Percentiles rank a stretch among this genome's conserved stretches.
Evolutionary conservation across 108 stramenopile genomes (phyloP).

Genomic region (Skeletonema costatum): DNA sequence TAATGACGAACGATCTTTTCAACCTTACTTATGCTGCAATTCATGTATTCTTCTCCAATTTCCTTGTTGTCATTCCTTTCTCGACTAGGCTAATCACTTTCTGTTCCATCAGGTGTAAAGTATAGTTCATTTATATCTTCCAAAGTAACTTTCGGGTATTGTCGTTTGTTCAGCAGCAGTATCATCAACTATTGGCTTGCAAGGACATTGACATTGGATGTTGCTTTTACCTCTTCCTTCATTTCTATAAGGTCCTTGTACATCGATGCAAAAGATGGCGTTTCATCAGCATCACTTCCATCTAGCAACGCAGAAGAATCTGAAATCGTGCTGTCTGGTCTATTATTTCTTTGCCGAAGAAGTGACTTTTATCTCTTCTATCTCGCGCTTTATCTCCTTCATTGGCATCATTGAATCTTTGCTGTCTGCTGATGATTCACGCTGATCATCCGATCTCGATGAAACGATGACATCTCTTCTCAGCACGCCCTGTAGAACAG

Average conservation of each 20-base stretch:
- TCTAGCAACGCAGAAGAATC: background rate
- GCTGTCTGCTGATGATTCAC: background rate
- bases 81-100: slow-evolving; percentile 59
- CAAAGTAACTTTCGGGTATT: background rate
- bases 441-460: slow-evolving; percentile 6
- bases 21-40: slow-evolving; percentile 44
- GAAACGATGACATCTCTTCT: slow-evolving; percentile 35
- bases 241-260: slow-evolving; percentile 26
- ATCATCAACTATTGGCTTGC: background rate
- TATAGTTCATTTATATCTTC: background rate
- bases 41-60: slow-evolving; percentile 53
- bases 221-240: slow-evolving; percentile 13
- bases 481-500: slow-evolving; percentile 64
- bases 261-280: slow-evolving; percentile 8
- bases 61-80: slow-evolving; percentile 66
- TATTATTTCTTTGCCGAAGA: slow-evolving; percentile 13
- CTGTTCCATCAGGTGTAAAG: slow-evolving; percentile 53
- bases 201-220: slow-evolving; percentile 1
- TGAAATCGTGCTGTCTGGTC: background rate
- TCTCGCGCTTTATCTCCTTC: background rate
- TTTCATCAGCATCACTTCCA: background rate
- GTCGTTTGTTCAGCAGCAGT: background rate
- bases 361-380: slow-evolving; percentile 66
- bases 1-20: slow-evolving; percentile 67
- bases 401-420: background rate